Evolutionary conservation across 345 rosid genomes (phyloP).

Genomic region (Pistacia integerrima): DNA sequence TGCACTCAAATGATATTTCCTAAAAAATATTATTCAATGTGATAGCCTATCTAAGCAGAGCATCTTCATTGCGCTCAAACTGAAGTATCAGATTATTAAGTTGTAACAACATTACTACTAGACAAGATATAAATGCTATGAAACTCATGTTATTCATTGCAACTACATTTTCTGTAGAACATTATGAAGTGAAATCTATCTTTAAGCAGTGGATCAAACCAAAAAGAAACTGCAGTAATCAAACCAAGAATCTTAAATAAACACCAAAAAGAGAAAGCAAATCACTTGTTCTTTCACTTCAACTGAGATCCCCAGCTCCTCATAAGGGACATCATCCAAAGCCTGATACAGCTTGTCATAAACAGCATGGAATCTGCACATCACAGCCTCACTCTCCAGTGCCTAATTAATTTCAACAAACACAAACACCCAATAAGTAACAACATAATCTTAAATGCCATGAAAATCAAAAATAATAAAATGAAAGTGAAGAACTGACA

Average conservation of each 20-base stretch:
- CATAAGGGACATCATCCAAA: conserved; percentile 48
- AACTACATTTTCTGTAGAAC: no score
- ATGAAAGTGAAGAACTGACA: neutral
- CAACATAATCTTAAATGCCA: neutral
- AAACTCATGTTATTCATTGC: no score
- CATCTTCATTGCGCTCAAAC: no score
- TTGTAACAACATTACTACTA: no score
- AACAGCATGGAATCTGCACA: conserved; percentile 49
- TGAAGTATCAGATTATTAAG: no score
- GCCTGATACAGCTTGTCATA: conserved; percentile 51
- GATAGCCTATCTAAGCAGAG: no score
- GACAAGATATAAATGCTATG: no score
- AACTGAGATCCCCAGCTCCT: conserved; percentile 49
- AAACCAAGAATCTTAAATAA: neutral
- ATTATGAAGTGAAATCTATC: neutral
- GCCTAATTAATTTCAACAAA: conserved; percentile 41
- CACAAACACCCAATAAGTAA: neutral
- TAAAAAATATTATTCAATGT: no score
- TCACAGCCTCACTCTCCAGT: conserved; percentile 64
- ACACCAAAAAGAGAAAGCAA: neutral
- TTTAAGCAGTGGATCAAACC: conserved; percentile 4
- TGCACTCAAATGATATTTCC: neutral
- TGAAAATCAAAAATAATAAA: neutral
- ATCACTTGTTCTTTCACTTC: conserved; percentile 68
- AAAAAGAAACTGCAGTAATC: neutral